Conservation (phyloP, 2,329 filamentous ascomycete genomes). For the Camptophora hylomeconis region DNA sequence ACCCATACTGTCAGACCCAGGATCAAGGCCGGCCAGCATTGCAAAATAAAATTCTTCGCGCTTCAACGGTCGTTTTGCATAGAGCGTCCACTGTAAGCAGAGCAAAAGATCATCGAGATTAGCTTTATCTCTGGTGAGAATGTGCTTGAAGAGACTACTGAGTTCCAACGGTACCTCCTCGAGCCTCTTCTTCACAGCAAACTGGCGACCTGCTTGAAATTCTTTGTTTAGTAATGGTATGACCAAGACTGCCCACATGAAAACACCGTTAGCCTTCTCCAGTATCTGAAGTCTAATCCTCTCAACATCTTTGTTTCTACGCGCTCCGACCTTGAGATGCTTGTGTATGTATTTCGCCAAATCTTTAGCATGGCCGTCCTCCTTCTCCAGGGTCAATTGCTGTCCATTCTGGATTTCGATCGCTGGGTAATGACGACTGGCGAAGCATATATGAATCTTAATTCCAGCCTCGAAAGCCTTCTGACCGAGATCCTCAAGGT, state of each 20-base stretch:
- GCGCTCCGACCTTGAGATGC: too few species aligned
- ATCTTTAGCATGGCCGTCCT: conserved; percentile 23
- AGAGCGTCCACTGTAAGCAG: conserved; percentile 10
- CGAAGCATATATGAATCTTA: conserved; percentile 24
- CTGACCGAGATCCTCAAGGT: conserved; percentile 23
- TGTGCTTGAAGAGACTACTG: conserved; percentile 10
- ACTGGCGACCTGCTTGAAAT: conserved; percentile 10
- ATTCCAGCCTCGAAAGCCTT: too few species aligned
- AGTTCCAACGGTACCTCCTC: conserved; percentile 22
- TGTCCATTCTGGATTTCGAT: conserved; percentile 22
- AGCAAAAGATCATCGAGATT: conserved; percentile 18
- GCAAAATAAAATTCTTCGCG: conserved; percentile 15
- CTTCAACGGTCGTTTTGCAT: conserved; percentile 23
- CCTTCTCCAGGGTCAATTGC: conserved; percentile 23
- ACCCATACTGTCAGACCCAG: conserved; percentile 1
- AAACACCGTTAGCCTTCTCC: conserved; percentile 22
- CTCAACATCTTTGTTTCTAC: too few species aligned
- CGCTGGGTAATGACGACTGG: conserved; percentile 33
- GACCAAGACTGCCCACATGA: conserved; percentile 32
- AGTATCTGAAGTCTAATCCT: too few species aligned
- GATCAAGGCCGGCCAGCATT: conserved; percentile 1
- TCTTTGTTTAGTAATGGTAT: conserved; percentile 29
- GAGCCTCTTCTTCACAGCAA: conserved; percentile 26
- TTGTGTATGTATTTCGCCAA: conserved; percentile 25
- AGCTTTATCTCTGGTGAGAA: conserved; percentile 6